phyloP scores from a whole-genome alignment of 2,329 filamentous ascomycete species.

The Fusarium vanettenii region DNA sequence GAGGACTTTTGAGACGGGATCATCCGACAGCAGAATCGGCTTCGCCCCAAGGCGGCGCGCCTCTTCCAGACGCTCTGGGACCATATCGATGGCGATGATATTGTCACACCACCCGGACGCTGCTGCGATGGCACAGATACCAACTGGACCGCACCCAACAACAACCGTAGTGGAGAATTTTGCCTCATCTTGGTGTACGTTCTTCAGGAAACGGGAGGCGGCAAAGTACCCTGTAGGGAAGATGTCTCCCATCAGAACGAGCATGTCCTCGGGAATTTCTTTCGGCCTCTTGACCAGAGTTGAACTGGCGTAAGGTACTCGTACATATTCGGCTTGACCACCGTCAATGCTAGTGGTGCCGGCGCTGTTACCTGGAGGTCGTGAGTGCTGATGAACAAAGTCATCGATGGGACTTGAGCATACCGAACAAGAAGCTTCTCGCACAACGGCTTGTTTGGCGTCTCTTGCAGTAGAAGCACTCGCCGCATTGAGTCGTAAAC shows the following conservation, averaged over 20 bases:
- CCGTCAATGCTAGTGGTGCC: not conserved
- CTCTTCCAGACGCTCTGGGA: not conserved
- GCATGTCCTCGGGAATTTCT: not conserved
- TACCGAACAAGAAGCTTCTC: not conserved
- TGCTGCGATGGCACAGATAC: not conserved
- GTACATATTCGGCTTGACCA: not conserved
- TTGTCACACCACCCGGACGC: not conserved
- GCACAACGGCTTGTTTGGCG: not conserved
- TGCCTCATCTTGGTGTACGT: not conserved
- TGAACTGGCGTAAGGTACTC: not conserved
- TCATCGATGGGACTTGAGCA: not conserved
- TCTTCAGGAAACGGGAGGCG: not conserved
- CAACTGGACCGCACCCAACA: not conserved
- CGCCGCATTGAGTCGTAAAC: not conserved
- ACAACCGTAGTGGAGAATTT: not conserved
- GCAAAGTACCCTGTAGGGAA: not conserved
- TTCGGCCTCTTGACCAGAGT: not conserved
- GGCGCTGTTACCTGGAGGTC: not conserved
- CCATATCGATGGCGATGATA: not conserved
- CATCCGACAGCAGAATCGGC: not conserved
- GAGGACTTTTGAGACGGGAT: constrained; percentile 2
- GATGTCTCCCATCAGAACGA: not conserved
- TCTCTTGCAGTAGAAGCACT: not conserved
- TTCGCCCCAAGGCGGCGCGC: not conserved
- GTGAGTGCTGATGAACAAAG: not conserved